Conservation (phyloP, 805 yeast genomes). For the Candida boleticola region DNA sequence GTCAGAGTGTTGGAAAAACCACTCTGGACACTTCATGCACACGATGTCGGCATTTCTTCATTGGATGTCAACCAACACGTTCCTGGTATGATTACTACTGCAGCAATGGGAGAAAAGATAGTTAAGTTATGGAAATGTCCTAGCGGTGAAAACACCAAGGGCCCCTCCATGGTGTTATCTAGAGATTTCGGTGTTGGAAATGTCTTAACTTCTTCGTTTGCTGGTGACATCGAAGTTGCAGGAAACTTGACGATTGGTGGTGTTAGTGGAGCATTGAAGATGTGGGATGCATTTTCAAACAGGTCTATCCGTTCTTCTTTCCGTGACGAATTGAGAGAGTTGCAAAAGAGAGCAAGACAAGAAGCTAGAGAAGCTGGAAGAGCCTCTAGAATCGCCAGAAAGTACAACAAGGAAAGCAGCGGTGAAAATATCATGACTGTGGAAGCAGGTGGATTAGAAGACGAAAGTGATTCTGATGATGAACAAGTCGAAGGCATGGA, state of each 20-base stretch:
- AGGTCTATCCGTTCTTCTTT: constrained; percentile 71
- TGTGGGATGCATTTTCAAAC: constrained; percentile 92
- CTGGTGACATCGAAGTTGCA: constrained; percentile 81
- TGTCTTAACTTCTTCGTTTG: constrained; percentile 78
- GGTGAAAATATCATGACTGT: constrained; percentile 59
- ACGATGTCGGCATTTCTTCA: constrained; percentile 88
- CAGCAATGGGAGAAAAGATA: constrained; percentile 86
- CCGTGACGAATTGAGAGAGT: constrained; percentile 50
- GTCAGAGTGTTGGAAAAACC: constrained; percentile 68
- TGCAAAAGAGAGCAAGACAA: constrained; percentile 57
- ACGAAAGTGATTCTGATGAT: constrained; percentile 59
- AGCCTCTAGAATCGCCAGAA: constrained; percentile 74
- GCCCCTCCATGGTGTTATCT: constrained; percentile 85
- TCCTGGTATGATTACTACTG: constrained; percentile 75
- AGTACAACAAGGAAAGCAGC: constrained; percentile 49
- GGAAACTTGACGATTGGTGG: constrained; percentile 90
- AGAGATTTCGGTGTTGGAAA: constrained; percentile 95
- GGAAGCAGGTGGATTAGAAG: constrained; percentile 55
- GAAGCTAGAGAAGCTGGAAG: constrained; percentile 55
- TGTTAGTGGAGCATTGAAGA: constrained; percentile 74
- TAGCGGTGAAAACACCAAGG: constrained; percentile 25
- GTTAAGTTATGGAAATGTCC: constrained; percentile 87
- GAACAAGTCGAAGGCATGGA: constrained; percentile 40
- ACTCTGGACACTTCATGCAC: constrained; percentile 95
- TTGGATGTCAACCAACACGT: constrained; percentile 66